Conservation (phyloP, 176 grass and related monocot species). For the Zea luxurians region DNA sequence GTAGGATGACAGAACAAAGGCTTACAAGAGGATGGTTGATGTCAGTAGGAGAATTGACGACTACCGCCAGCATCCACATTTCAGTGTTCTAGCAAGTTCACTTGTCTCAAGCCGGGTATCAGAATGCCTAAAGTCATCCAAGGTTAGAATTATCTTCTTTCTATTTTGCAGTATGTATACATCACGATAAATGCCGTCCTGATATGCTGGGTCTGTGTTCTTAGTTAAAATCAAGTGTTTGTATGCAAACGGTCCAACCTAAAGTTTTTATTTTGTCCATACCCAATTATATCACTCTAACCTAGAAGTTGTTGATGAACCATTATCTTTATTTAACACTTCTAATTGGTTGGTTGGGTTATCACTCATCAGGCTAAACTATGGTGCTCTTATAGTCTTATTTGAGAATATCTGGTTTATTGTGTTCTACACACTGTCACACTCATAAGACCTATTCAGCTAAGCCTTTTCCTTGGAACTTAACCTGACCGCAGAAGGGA, state of each 20-base stretch:
- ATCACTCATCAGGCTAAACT: neutral
- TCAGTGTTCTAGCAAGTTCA: slow-evolving; percentile 69
- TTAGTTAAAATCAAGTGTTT: slow-evolving; percentile 11
- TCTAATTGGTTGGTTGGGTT: slow-evolving; percentile 11
- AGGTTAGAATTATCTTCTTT: slow-evolving; percentile 48
- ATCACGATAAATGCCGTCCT: slow-evolving; percentile 8
- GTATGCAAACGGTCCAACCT: slow-evolving; percentile 15
- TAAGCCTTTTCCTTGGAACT: neutral
- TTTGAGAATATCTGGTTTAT: slow-evolving; percentile 7
- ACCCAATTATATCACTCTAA: neutral
- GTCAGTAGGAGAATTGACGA: slow-evolving; percentile 71
- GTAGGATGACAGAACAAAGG: slow-evolving; percentile 82
- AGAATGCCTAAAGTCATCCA: slow-evolving; percentile 79
- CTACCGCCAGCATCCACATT: slow-evolving; percentile 71
- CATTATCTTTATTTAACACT: neutral
- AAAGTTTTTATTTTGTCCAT: slow-evolving; percentile 6
- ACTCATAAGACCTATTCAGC: neutral
- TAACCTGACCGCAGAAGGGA: neutral
- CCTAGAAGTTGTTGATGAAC: neutral
- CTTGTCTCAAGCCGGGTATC: slow-evolving; percentile 56
- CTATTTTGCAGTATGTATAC: slow-evolving; percentile 20
- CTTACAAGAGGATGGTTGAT: slow-evolving; percentile 82
- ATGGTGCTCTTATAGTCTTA: slow-evolving; percentile 21
- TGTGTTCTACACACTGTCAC: slow-evolving; percentile 5
- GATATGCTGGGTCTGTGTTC: neutral